Conservation (phyloP, 2,329 filamentous ascomycete species). For the Fusarium sp. region DNA sequence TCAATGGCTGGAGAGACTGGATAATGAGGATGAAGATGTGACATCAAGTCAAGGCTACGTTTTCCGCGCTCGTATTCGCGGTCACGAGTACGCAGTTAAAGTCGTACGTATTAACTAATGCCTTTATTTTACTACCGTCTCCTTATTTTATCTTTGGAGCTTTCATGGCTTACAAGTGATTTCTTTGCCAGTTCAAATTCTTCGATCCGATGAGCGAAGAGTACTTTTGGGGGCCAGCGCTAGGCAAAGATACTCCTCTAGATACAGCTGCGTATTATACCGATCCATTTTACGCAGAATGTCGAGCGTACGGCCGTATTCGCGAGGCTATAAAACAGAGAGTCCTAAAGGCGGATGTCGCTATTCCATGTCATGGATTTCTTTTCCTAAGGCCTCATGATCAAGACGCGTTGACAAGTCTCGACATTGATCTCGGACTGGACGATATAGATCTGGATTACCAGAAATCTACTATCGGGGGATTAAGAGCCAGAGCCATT, state of each 20-base stretch:
- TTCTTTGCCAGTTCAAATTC: conserved; percentile 32
- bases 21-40: conserved; percentile 4
- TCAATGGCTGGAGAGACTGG: conserved; percentile 35
- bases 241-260: conserved; percentile 23
- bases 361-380: not conserved
- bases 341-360: not conserved
- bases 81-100: conserved; percentile 35
- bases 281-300: conserved; percentile 41
- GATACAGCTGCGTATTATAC: conserved; percentile 34
- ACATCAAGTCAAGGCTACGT: conserved; percentile 24
- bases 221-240: conserved; percentile 30
- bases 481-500: conserved; percentile 23
- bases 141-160: not conserved
- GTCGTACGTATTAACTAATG: conserved; percentile 6
- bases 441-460: conserved; percentile 13
- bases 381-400: conserved; percentile 22
- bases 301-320: conserved; percentile 38
- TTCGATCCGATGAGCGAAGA: conserved; percentile 23
- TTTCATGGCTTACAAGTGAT: not conserved
- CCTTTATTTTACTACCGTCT: not conserved
- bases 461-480: conserved; percentile 17
- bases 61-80: conserved; percentile 29
- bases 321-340: conserved; percentile 2
- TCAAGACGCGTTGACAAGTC: not conserved
- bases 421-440: conserved; percentile 17